phyloP scores from a whole-genome alignment of 352 stramenopile genomes.

The Globisporangium nodosum region DNA sequence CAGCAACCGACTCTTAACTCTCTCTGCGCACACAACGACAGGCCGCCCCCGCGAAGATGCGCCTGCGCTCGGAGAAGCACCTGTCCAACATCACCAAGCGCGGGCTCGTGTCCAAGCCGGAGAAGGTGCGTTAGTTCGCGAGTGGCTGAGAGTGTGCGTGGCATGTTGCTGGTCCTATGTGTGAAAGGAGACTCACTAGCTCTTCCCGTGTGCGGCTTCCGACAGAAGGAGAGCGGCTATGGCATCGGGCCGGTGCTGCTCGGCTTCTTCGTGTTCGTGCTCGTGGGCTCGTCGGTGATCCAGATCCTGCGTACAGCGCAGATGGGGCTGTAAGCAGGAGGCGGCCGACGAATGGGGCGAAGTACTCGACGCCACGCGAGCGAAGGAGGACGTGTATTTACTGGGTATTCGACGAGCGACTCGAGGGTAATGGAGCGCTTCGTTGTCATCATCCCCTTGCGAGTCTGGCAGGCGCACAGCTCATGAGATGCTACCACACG shows the following conservation, averaged over 20 bases:
- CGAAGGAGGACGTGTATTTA: neutral
- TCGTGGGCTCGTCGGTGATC: slow-evolving; percentile 82
- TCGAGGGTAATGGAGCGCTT: neutral
- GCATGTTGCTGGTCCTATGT: too few species aligned
- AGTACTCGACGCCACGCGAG: slow-evolving; percentile 5
- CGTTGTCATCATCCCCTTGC: neutral
- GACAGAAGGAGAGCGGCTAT: slow-evolving; percentile 55
- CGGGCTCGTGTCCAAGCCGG: slow-evolving; percentile 63
- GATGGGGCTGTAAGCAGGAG: slow-evolving; percentile 47
- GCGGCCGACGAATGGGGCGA: neutral
- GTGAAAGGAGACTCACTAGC: too few species aligned
- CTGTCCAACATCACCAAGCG: slow-evolving; percentile 86
- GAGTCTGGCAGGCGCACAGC: too few species aligned
- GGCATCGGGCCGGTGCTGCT: slow-evolving; percentile 70
- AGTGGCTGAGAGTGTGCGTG: too few species aligned
- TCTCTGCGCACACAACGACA: neutral
- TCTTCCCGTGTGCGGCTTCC: too few species aligned
- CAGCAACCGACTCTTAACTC: too few species aligned
- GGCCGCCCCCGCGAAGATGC: slow-evolving; percentile 68
- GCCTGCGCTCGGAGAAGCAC: slow-evolving; percentile 85
- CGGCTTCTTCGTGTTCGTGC: slow-evolving; percentile 85
- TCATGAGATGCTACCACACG: too few species aligned
- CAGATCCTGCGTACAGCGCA: slow-evolving; percentile 82
- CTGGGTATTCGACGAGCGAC: neutral
- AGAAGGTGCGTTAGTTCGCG: slow-evolving; percentile 43